phyloP scores from a whole-genome alignment of 1,284 basidiomycete genomes.

The Ganoderma sinense region DNA sequence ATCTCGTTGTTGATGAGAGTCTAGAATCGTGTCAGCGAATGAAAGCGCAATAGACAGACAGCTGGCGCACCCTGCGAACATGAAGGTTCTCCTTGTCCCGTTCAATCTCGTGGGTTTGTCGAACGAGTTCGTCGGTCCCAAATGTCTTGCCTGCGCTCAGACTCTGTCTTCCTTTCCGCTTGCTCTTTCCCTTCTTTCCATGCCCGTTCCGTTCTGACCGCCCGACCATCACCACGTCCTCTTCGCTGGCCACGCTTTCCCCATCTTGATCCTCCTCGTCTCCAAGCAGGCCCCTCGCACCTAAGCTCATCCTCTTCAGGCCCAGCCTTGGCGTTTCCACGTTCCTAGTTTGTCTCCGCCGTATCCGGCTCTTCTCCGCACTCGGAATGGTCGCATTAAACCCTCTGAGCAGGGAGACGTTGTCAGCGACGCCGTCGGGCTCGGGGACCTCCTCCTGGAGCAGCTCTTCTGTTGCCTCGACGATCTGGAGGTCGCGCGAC shows the following conservation, averaged over 20 bases:
- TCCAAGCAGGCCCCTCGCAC: conserved; percentile 76
- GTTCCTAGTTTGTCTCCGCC: conserved; percentile 82
- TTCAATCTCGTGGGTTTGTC: conserved; percentile 86
- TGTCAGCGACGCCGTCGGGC: conserved; percentile 64
- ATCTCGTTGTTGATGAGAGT: conserved; percentile 88
- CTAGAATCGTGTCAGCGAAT: conserved; percentile 47
- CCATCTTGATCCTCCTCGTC: conserved; percentile 69
- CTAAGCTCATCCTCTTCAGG: conserved; percentile 80
- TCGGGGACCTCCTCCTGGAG: conserved; percentile 78
- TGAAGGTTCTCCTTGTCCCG: conserved; percentile 91
- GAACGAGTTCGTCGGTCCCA: conserved; percentile 82
- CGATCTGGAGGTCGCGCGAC: conserved; percentile 83
- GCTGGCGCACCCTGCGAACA: conserved; percentile 77
- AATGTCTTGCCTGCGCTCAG: conserved; percentile 74
- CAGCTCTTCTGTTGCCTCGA: conserved; percentile 83
- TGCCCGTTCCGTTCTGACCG: conserved; percentile 42
- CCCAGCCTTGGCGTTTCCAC: conserved; percentile 82
- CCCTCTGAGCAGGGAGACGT: conserved; percentile 82
- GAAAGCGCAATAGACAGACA: conserved; percentile 12
- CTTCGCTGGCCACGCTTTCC: conserved; percentile 70
- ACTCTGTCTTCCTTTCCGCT: conserved; percentile 70
- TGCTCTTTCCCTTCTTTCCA: conserved; percentile 54
- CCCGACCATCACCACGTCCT: conserved; percentile 68
- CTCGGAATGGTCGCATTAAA: conserved; percentile 94
- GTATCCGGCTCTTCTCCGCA: conserved; percentile 77